A percentile compares a stretch with the other conserved stretches of the same genome.
Evolutionary conservation across 345 rosid genomes (phyloP).

Genomic region (Sisymbrium irio): DNA sequence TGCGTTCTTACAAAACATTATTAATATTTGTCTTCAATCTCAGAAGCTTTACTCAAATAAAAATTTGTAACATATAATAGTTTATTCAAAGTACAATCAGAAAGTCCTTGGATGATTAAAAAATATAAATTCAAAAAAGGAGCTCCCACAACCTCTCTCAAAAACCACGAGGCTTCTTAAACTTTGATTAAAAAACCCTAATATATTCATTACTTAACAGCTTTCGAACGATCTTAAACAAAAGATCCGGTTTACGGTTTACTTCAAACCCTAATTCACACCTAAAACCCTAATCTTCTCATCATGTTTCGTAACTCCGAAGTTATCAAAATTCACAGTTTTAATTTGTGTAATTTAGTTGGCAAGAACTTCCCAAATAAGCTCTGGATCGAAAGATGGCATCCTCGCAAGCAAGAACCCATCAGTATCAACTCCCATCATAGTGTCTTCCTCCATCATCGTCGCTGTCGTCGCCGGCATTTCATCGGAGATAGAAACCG

Average conservation of each 20-base stretch:
- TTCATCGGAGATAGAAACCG: conserved; percentile 38
- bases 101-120: conserved; percentile 17
- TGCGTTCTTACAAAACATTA: neutral
- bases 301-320: neutral
- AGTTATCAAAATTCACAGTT: conserved; percentile 16
- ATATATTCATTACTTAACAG: neutral
- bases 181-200: neutral
- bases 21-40: neutral
- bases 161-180: conserved; percentile 36
- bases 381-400: conserved; percentile 90
- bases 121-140: neutral
- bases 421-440: conserved; percentile 40
- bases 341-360: conserved; percentile 39
- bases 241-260: conserved; percentile 19
- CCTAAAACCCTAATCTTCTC: conserved; percentile 12
- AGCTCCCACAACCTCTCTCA: conserved; percentile 33
- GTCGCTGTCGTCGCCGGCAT: conserved; percentile 26
- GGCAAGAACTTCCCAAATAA: conserved; percentile 92
- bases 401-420: conserved; percentile 67
- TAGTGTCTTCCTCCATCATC: conserved; percentile 37
- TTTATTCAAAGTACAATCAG: conserved; percentile 11
- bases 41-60: conserved; percentile 9
- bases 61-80: neutral
- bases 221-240: neutral
- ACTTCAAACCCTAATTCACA: conserved; percentile 15